Base-by-base conservation (phyloP, 2,329 filamentous ascomycete genomes). In the Alternaria sp. region DNA sequence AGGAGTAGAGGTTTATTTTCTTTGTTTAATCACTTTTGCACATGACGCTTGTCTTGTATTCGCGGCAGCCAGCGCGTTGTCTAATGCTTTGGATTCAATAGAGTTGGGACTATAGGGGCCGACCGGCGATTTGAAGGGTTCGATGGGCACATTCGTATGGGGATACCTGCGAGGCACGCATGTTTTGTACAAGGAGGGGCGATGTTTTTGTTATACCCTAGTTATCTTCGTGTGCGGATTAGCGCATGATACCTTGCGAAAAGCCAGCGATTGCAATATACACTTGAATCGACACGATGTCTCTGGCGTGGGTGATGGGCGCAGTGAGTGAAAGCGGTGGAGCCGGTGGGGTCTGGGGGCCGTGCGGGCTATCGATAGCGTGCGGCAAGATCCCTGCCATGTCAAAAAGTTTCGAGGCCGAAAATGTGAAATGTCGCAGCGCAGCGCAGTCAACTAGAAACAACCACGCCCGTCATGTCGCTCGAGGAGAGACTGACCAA, bases 401-500 rank as follows among this genome's bases (percentile, higher is more conserved):
- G 57, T 46, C 60, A 62, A 65, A 68, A 68, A 66, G 64, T 61
- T 68, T 66, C 53, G 56, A 53, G 60, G 44, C 60, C 58, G 63
- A 67, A 67, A 64, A 68, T 44, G 55, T 46, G 60, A 61, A 20
- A 21, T 55, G 49, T 43, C 25, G 46, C 54, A 33, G 46, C 41
- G 41, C 60, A 23, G 54, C 49, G 37, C 37, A 41, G n/a, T 10
- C 37, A 18, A 41, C 50, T 18, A 49, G 59, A 21, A 18, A 60
- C 64, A 60, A 67, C 71, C 56, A 64, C 65, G 56, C 68, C 66
- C 74, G 71, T 67, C 67, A 84, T 84, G 83, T 88, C 89, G 81
- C 84, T 98, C 45, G 89, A 92, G 80, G 95, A 97, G 85, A 96
- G 94, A 86, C 89, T 99, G 80, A 92, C 95, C 84, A 97, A 96